phyloP scores from a whole-genome alignment of 805 yeast species.

The Kodamaea fukazawae region DNA sequence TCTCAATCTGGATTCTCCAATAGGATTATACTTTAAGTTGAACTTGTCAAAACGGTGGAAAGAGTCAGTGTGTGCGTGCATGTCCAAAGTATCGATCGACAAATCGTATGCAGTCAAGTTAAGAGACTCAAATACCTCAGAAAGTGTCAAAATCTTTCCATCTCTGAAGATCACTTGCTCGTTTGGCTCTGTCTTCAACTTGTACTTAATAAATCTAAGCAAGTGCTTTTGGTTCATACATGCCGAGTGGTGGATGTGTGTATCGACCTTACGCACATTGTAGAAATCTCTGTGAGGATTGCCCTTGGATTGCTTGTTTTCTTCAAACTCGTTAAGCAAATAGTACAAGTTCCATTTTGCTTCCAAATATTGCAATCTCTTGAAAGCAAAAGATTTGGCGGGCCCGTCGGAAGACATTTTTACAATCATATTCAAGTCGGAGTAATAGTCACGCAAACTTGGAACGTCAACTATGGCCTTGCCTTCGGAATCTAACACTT shows the following conservation, averaged over 20 bases:
- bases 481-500: constrained; percentile 45
- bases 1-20: constrained; percentile 95
- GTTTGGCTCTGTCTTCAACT: constrained; percentile 79
- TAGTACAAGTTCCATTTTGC: constrained; percentile 95
- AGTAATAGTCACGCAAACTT: constrained; percentile 78
- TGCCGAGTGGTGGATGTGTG: constrained; percentile 98
- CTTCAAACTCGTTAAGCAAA: constrained; percentile 87
- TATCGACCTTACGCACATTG: constrained; percentile 94
- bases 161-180: constrained; percentile 94
- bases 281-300: constrained; percentile 98
- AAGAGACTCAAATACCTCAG: constrained; percentile 88
- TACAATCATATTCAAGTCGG: constrained; percentile 75
- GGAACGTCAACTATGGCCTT: constrained; percentile 62
- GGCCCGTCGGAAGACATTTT: constrained; percentile 90
- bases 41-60: constrained; percentile 98
- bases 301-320: constrained; percentile 81
- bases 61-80: constrained; percentile 99
- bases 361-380: constrained; percentile 88
- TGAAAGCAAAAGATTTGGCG: constrained; percentile 91
- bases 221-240: constrained; percentile 98
- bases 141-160: constrained; percentile 78
- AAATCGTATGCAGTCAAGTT: constrained; percentile 91
- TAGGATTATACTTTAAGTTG: constrained; percentile 94
- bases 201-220: constrained; percentile 89
- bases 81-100: constrained; percentile 93